phyloP scores from a whole-genome alignment of 1,139 yeast species.

The Zygoascus meyerae region DNA sequence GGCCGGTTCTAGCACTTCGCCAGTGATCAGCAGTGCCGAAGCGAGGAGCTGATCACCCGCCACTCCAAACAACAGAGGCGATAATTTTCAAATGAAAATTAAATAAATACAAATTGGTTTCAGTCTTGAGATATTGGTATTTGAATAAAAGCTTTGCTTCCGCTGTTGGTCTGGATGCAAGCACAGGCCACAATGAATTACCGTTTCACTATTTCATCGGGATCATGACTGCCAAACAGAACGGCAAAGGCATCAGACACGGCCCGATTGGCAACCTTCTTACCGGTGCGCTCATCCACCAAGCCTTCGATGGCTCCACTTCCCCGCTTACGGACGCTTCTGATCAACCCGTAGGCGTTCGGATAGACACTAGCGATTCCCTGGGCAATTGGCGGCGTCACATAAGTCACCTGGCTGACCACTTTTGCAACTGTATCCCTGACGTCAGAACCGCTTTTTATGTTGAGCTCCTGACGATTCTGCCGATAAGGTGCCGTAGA shows the following conservation, averaged over 20 bases:
- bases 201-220: constrained; percentile 9
- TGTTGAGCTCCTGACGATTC: constrained; percentile 38
- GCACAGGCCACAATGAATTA: background rate
- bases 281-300: constrained; percentile 9
- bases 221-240: constrained; percentile 19
- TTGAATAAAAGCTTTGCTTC: no score
- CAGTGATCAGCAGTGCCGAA: no score
- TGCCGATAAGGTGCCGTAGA: constrained; percentile 22
- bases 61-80: no score
- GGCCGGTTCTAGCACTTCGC: no score
- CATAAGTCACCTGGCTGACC: constrained; percentile 43
- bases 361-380: constrained; percentile 19
- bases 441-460: constrained; percentile 40
- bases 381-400: constrained; percentile 35
- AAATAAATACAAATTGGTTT: no score
- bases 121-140: no score
- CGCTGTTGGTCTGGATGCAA: no score
- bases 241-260: constrained; percentile 20
- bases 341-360: constrained; percentile 18
- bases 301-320: constrained; percentile 20
- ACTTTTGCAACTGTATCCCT: constrained; percentile 38
- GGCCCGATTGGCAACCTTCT: constrained; percentile 10
- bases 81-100: no score
- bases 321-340: constrained; percentile 18
- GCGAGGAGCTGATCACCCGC: no score